A percentile compares a stretch with the other conserved stretches of the same genome.
Evolutionary conservation across 2,329 filamentous ascomycete genomes (phyloP).

Genomic region (Cladosporium sp.): DNA sequence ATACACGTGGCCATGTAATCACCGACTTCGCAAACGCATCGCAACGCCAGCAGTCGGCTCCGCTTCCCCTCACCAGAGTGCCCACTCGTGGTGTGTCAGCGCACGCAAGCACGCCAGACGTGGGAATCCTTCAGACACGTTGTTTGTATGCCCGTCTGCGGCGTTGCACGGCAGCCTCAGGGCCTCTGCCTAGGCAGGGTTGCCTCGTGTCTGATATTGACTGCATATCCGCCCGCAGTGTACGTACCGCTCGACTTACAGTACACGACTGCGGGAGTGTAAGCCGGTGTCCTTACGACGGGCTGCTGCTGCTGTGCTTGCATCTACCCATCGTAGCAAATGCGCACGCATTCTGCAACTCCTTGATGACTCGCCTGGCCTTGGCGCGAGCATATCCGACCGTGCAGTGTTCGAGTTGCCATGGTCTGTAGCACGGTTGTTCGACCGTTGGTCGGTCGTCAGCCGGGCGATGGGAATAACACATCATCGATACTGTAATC

Average conservation of each 20-base stretch:
- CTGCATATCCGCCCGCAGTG: constrained; percentile 16
- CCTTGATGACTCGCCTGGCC: constrained; percentile 17
- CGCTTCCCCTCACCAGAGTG: constrained; percentile 15
- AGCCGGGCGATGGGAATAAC: background rate
- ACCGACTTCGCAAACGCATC: background rate
- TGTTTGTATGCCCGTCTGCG: constrained; percentile 17
- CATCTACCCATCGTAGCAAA: background rate
- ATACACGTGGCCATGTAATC: constrained; percentile 10
- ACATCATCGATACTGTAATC: background rate
- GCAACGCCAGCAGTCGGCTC: constrained; percentile 1
- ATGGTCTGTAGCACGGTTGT: constrained; percentile 10
- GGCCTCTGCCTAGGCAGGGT: background rate
- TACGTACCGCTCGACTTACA: constrained; percentile 6
- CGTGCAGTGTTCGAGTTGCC: constrained; percentile 6
- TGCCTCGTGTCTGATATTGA: constrained; percentile 22
- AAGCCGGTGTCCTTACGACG: background rate
- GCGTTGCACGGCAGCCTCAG: constrained; percentile 15
- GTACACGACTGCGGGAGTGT: background rate
- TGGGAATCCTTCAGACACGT: constrained; percentile 15
- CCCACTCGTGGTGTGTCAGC: constrained; percentile 16
- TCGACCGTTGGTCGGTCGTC: background rate
- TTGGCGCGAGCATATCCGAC: constrained; percentile 18
- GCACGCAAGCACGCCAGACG: background rate
- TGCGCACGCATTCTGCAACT: constrained; percentile 4
- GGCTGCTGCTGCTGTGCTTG: background rate